phyloP scores from a whole-genome alignment of 2,329 filamentous ascomycete genomes.

The Sphaerulina populicola region DNA sequence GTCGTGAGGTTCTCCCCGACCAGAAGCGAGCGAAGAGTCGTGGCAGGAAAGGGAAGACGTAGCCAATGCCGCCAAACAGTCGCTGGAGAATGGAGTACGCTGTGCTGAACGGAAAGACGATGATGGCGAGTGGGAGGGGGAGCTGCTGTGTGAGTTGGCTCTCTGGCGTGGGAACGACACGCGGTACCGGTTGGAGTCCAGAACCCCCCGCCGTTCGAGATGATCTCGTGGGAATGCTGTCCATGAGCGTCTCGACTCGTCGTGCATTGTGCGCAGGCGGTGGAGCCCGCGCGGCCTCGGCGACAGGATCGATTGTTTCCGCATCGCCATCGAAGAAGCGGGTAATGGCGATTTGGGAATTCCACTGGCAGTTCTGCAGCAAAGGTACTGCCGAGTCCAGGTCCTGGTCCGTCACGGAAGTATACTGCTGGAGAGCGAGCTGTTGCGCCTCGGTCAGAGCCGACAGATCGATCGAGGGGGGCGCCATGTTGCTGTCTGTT shows the following conservation, averaged over 20 bases:
- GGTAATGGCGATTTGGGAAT: constrained; percentile 89
- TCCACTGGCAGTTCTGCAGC: constrained; percentile 85
- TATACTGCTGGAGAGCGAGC: constrained; percentile 78
- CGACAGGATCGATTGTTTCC: constrained; percentile 72
- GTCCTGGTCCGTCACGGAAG: constrained; percentile 77
- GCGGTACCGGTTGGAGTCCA: constrained; percentile 62
- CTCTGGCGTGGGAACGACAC: constrained; percentile 69
- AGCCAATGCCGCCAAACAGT: constrained; percentile 63
- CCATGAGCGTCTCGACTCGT: constrained; percentile 63
- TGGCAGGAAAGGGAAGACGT: constrained; percentile 73
- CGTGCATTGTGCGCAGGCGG: constrained; percentile 48
- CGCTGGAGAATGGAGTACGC: constrained; percentile 64
- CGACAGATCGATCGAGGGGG: constrained; percentile 47
- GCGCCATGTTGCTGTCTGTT: not conserved
- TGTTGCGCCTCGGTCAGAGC: constrained; percentile 71
- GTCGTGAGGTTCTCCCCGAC: constrained; percentile 49
- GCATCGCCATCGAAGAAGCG: constrained; percentile 97
- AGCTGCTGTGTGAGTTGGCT: constrained; percentile 58
- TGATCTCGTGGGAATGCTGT: constrained; percentile 39
- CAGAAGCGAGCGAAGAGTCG: constrained; percentile 47
- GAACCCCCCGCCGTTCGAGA: constrained; percentile 15
- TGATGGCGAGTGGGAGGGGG: constrained; percentile 64
- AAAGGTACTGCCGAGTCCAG: constrained; percentile 66
- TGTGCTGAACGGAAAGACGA: constrained; percentile 74
- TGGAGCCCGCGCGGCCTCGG: constrained; percentile 62